A percentile compares a stretch with the other conserved stretches of the same genome.
Conservation (phyloP, 2,329 filamentous ascomycete species). For the Cytospora paraplurivora region DNA sequence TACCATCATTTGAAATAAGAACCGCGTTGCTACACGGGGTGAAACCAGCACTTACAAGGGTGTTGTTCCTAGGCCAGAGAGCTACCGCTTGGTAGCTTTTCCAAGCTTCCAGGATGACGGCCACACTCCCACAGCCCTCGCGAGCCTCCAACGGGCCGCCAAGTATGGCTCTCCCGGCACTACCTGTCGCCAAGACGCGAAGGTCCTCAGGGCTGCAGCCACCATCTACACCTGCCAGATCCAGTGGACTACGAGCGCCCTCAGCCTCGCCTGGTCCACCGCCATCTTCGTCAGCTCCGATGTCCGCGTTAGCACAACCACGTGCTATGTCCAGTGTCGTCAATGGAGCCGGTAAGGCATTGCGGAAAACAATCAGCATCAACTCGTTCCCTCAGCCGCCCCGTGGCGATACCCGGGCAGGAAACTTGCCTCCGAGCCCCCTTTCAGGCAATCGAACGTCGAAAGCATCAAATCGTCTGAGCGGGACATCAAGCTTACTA, state of each 20-base stretch:
- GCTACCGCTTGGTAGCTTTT: constrained; percentile 26
- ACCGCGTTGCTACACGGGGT: background rate
- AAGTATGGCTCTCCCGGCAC: constrained; percentile 69
- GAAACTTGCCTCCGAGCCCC: constrained; percentile 65
- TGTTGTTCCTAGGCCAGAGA: constrained; percentile 16
- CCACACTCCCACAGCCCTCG: constrained; percentile 66
- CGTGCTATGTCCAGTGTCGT: constrained; percentile 55
- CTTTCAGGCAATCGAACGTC: constrained; percentile 56
- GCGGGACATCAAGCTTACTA: constrained; percentile 69
- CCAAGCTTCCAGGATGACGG: constrained; percentile 48
- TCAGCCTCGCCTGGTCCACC: constrained; percentile 57
- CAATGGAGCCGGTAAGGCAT: constrained; percentile 64
- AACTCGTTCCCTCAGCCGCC: constrained; percentile 92
- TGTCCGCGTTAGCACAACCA: constrained; percentile 57
- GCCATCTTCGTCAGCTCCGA: constrained; percentile 53
- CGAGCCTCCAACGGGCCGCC: constrained; percentile 72
- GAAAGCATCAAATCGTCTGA: constrained; percentile 59
- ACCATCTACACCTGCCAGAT: constrained; percentile 46
- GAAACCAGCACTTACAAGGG: constrained; percentile 9
- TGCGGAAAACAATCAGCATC: constrained; percentile 90
- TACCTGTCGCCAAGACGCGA: constrained; percentile 73
- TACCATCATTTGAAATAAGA: too few species aligned
- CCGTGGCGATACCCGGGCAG: constrained; percentile 60
- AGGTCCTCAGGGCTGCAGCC: constrained; percentile 47
- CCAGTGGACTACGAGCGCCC: constrained; percentile 59